phyloP scores from a whole-genome alignment of 75 land plant genomes.

The Picea glauca region DNA sequence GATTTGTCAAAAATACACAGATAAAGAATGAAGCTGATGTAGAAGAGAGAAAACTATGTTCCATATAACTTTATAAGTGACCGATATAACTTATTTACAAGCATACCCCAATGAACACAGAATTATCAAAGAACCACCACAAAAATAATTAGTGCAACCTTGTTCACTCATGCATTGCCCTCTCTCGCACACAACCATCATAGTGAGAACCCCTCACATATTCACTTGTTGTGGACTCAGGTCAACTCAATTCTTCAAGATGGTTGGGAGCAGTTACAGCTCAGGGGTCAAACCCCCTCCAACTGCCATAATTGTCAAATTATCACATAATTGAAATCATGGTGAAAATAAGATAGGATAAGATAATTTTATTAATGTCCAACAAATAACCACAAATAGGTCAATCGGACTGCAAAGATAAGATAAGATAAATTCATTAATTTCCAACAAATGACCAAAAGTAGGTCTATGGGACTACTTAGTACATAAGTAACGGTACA shows the following conservation, averaged over 20 bases:
- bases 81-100: neutral
- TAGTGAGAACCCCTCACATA: no score
- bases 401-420: no score
- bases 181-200: neutral
- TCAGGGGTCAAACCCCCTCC: neutral
- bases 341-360: no score
- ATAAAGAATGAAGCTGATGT: neutral
- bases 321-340: no score
- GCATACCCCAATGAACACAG: neutral
- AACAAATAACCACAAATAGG: no score
- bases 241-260: neutral
- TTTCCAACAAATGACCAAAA: no score
- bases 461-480: no score
- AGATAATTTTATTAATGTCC: no score
- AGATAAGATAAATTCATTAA: no score
- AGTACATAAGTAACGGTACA: no score
- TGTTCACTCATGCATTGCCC: neutral
- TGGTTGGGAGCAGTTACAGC: neutral
- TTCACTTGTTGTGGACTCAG: neutral
- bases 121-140: neutral
- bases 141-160: neutral
- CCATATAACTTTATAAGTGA: neutral
- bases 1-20: neutral
- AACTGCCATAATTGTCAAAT: neutral
- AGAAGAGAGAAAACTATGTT: conserved; percentile 1